Base-by-base conservation (phyloP, 2,329 filamentous ascomycete species). In the Blumeriella jaapii region DNA sequence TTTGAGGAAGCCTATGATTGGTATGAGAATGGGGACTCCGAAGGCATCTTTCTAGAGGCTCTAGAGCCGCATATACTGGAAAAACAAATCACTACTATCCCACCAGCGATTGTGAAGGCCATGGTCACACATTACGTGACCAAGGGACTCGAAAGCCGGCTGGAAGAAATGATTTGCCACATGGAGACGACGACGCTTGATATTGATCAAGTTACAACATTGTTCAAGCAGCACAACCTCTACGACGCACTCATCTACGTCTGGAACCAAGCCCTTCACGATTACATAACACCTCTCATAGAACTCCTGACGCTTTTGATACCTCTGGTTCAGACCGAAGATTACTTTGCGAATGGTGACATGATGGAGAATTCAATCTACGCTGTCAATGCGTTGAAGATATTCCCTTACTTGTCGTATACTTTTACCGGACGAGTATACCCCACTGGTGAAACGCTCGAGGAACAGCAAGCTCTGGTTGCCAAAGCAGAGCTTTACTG, bases 211-310 rank as follows among this genome's bases (percentile, higher is more conserved):
- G 76, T 93, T 39, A 95, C 89, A 0, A 71, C 72, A 9, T 66
- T 98, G 15, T 98, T 91, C 67, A 93, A 91, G 57, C 80, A 89
- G 54, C 78, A 96, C 56, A 75, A 81, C 46, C 69, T 98, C 3
- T 98, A 95, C 54, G 93, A 98, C 59, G 93, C 91, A 2, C 71
- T 95, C 38, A 86, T 93, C 27, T 95, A 96, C 55, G 82, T 98
- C 36, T 98, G 91, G 91, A 96, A 93, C 41, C 80, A 84, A 57
- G 86, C 85, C 2, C 64, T 98, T 17, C 65, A 68, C 42, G 93
- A 98, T 58, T 95, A 93, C 51, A 78, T 95, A 42, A 93, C 87
- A 2, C 89, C 91, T 1, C 65, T 96, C 38, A 79, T 85, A 47
- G 86, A 95, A 42, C 69, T 98, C 2, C 63, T 93, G 31, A 64